A percentile compares a stretch with the other conserved stretches of the same genome.
Evolutionary conservation across 2,329 filamentous ascomycete species (phyloP).

Genomic region (Graphilbum ipis-grandicollis): DNA sequence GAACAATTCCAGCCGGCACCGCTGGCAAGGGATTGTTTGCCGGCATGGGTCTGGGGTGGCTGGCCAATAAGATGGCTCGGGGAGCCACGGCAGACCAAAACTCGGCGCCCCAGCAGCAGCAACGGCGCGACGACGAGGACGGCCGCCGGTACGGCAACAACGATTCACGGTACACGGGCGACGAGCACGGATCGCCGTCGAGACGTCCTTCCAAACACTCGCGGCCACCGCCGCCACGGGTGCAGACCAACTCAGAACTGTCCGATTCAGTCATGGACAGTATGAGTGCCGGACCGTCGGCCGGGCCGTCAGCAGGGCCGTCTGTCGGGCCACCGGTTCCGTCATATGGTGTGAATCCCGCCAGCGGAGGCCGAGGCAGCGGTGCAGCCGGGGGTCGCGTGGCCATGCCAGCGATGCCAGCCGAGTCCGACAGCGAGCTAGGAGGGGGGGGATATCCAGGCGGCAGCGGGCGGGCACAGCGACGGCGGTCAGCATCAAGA

Average conservation of each 20-base stretch:
- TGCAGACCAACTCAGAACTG: constrained; percentile 10
- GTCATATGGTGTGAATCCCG: background rate
- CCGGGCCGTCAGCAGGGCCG: background rate
- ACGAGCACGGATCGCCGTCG: constrained; percentile 38
- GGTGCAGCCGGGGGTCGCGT: constrained; percentile 19
- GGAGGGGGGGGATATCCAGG: background rate
- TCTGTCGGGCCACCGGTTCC: constrained; percentile 8
- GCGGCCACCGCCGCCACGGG: constrained; percentile 9
- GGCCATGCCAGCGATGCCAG: constrained; percentile 36
- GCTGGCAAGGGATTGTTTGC: constrained; percentile 40
- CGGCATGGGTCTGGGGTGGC: constrained; percentile 49
- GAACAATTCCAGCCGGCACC: constrained; percentile 6
- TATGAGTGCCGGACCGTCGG: constrained; percentile 3
- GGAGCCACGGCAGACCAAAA: constrained; percentile 30
- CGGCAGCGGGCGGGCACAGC: constrained; percentile 15
- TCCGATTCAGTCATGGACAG: constrained; percentile 22
- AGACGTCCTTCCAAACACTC: constrained; percentile 18
- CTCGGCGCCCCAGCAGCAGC: constrained; percentile 9
- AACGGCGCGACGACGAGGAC: constrained; percentile 28
- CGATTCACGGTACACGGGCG: constrained; percentile 50
- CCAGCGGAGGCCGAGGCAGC: background rate
- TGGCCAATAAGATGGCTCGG: constrained; percentile 48
- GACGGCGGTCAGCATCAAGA: constrained; percentile 24
- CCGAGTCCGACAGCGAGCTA: constrained; percentile 28
- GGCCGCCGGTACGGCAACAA: constrained; percentile 40